Conservation (phyloP, 345 rosid species). For the Eucalyptus shirleyi region DNA sequence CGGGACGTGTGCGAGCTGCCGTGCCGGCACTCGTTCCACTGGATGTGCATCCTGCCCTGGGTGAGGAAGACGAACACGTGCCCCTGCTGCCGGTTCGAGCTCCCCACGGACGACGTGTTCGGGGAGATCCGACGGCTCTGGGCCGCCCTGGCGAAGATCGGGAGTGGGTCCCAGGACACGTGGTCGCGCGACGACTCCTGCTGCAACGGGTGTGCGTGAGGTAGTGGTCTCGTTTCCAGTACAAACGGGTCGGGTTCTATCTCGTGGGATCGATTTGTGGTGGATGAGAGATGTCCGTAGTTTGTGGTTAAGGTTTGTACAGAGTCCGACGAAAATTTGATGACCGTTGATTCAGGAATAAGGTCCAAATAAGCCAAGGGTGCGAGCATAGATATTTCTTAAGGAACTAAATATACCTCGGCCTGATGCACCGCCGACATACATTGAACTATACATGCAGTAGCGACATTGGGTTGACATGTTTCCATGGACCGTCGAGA, state of each 20-base stretch:
- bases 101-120: conserved; percentile 71
- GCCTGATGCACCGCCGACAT: neutral
- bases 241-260: neutral
- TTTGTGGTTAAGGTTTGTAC: neutral
- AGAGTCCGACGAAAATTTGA: neutral
- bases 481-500: neutral
- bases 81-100: conserved; percentile 82
- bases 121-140: conserved; percentile 85
- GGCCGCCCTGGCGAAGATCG: conserved; percentile 27
- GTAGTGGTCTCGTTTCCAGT: neutral
- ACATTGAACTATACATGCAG: neutral
- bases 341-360: neutral
- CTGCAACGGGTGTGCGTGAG: neutral
- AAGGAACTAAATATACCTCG: neutral
- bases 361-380: neutral
- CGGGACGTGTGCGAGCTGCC: conserved; percentile 82
- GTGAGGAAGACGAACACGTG: conserved; percentile 72
- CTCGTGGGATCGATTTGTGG: neutral
- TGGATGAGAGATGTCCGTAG: neutral
- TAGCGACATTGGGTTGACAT: neutral
- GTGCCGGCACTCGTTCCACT: conserved; percentile 79
- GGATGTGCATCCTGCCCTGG: conserved; percentile 90
- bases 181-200: neutral
- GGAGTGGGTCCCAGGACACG: neutral
- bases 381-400: neutral